Conservation (phyloP, 2,329 filamentous ascomycete genomes). For the Myrmaecium sp. region DNA sequence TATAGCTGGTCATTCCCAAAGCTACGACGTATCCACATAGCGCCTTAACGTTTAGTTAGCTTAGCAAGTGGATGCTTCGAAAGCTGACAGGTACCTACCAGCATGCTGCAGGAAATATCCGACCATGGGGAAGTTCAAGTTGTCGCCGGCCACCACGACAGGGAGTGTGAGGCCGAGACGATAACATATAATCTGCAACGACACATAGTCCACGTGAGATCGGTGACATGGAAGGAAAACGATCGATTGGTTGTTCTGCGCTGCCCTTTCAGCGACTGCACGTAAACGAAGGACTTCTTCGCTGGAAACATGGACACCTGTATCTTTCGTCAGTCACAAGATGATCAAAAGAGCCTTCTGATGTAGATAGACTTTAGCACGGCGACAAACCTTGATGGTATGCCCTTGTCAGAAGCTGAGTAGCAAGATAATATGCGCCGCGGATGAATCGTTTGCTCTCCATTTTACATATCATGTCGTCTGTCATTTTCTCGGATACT, state of each 20-base stretch:
- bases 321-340: neutral
- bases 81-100: conserved; percentile 28
- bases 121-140: conserved; percentile 83
- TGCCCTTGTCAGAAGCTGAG: conserved; percentile 76
- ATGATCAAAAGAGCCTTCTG: neutral
- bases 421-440: conserved; percentile 75
- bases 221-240: conserved; percentile 90
- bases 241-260: conserved; percentile 80
- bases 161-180: conserved; percentile 76
- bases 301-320: conserved; percentile 77
- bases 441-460: conserved; percentile 88
- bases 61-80: conserved; percentile 2
- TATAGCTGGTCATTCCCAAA: conserved; percentile 91
- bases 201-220: conserved; percentile 93
- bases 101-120: conserved; percentile 86
- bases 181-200: conserved; percentile 88
- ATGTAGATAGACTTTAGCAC: no score
- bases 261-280: conserved; percentile 66
- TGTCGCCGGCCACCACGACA: conserved; percentile 87
- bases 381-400: conserved; percentile 63
- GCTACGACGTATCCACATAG: conserved; percentile 87
- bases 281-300: conserved; percentile 77
- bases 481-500: conserved; percentile 71
- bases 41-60: conserved; percentile 30
- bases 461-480: conserved; percentile 98